Evolutionary conservation across 768 basidiomycete genomes (phyloP).

Genomic region (Boletus tomentosulus): DNA sequence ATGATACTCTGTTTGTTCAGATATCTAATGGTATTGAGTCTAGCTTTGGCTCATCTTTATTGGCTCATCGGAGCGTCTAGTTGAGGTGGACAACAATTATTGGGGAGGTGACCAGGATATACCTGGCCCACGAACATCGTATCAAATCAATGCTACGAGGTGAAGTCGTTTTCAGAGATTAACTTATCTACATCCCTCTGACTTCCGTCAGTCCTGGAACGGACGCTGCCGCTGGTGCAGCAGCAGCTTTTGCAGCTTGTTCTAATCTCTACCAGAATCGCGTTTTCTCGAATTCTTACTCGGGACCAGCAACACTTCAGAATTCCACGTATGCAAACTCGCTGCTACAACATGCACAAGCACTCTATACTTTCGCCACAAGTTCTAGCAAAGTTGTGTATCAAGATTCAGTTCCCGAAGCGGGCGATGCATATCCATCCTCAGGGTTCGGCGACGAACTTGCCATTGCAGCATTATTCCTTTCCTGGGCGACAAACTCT

Average conservation of each 20-base stretch:
- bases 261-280: constrained; percentile 72
- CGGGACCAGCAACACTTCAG: constrained; percentile 60
- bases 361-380: constrained; percentile 73
- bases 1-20: constrained; percentile 71
- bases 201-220: constrained; percentile 63
- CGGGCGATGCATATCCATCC: constrained; percentile 63
- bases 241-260: constrained; percentile 86
- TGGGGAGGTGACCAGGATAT: constrained; percentile 87
- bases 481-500: constrained; percentile 68
- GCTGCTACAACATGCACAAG: constrained; percentile 69
- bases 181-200: not conserved
- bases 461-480: constrained; percentile 68
- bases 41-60: not conserved
- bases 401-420: constrained; percentile 65
- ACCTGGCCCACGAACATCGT: constrained; percentile 69
- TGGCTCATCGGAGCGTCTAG: constrained; percentile 30
- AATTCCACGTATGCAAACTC: constrained; percentile 69
- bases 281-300: constrained; percentile 49
- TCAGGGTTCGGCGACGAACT: constrained; percentile 72
- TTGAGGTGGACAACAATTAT: constrained; percentile 66
- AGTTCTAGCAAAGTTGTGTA: constrained; percentile 61
- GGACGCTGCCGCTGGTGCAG: constrained; percentile 78
- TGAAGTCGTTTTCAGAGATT: constrained; percentile 12
- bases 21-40: constrained; percentile 55
- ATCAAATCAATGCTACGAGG: constrained; percentile 69